Percentiles rank a stretch among this genome's conserved stretches.
Conservation (phyloP, 768 basidiomycete species). For the Boletus coccyginus region DNA sequence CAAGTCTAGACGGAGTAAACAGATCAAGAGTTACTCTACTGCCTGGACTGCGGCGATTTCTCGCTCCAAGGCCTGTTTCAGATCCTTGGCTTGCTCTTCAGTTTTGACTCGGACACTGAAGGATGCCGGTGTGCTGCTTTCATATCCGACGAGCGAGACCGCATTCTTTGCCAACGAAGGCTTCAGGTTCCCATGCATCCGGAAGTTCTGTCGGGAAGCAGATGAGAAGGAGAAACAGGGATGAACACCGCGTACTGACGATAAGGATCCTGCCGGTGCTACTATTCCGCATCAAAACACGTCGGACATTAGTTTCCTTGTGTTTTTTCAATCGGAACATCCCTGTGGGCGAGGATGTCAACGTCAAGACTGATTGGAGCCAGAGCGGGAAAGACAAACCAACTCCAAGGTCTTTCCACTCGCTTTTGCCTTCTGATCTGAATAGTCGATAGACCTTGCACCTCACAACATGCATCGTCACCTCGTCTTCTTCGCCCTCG, state of each 20-base stretch:
- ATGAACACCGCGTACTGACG: constrained; percentile 42
- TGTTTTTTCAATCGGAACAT: constrained; percentile 72
- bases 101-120: constrained; percentile 62
- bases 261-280: constrained; percentile 72
- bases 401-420: constrained; percentile 67
- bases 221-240: not conserved
- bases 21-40: constrained; percentile 8
- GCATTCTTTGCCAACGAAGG: constrained; percentile 50
- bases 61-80: constrained; percentile 59
- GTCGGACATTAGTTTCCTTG: constrained; percentile 54
- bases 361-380: not conserved
- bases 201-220: constrained; percentile 62
- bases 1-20: not conserved
- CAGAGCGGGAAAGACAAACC: constrained; percentile 42
- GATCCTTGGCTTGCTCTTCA: constrained; percentile 52
- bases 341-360: constrained; percentile 39
- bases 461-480: constrained; percentile 55
- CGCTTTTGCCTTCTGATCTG: constrained; percentile 44
- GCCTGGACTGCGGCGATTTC: constrained; percentile 52
- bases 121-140: constrained; percentile 49
- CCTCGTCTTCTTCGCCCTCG: constrained; percentile 80
- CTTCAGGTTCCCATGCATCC: constrained; percentile 56
- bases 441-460: constrained; percentile 62
- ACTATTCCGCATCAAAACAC: constrained; percentile 70
- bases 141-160: constrained; percentile 70